Evolutionary conservation across 2,329 filamentous ascomycete species (phyloP), one percentile per base, ranked within the genome.

Genomic region (Penicillium vulpinum): DNA sequence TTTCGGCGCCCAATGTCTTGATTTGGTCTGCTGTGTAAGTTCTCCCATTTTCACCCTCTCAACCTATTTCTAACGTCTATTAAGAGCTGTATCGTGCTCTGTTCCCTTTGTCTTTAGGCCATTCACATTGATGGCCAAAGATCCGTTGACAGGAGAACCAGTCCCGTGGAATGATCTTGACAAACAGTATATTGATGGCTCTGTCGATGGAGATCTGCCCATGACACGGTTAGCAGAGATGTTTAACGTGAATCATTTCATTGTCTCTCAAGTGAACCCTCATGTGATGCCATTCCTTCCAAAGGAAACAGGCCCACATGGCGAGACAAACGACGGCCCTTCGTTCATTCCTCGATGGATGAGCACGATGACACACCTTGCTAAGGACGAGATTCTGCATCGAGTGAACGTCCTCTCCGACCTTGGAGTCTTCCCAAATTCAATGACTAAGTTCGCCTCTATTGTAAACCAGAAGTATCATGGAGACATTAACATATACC

Each of bases 231-330:
- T 97, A 16, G 87, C 92, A 0, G 92, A 96, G 70, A 92, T 97
- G 89, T 96, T 97, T 80, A 96, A 97, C 69, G 92, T 97, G 71
- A 97, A 97, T 69, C 93, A 97, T 71, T 97, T 97, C 70, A 97
- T 97, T 64, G 93, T 97, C 18, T 96, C 92, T 0, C 93, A 97
- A 72, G 92, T 97, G 49, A 97, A 97, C 67, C 93, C 93, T 0
- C 93, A 97, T 67, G 90, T 97, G 9, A 85, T 95, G 0, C 91
- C 91, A 0, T 96, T 97, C 67, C 78, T 97, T 16, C 81, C 85
- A 16, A 89, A 87, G 63, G 90, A 95, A 56, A 89, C 91, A 59
- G 81, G 69, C 70, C 62, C 67, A 28, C 65, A 58, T 18, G 59
- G 54, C 36, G 58, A 67, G 53, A 67, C 52, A 55, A 70, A 69